Evolutionary conservation across 768 basidiomycete genomes (phyloP), one percentile per base, ranked within the genome.

Genomic region (Leccinellum rugosiceps): DNA sequence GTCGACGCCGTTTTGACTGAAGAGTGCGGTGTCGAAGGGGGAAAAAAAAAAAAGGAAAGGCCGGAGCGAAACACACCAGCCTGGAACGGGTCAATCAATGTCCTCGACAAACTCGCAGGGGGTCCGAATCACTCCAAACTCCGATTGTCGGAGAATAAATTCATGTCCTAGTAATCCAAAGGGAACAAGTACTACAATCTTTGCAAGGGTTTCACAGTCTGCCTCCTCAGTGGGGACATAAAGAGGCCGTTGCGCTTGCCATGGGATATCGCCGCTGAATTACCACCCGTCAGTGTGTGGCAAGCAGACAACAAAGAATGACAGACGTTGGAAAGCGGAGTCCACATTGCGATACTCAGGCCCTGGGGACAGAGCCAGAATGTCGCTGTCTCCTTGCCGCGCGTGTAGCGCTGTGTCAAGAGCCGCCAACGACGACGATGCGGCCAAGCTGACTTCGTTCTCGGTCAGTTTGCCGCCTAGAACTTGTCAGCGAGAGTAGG

Each of bases 1-100:
- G 80, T 78, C 75, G 83, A 83, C 79, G 84, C 83, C 83, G 84
- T 85, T 86, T 85, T 85, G 67, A 34, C 62, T 58, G 32, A 68
- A 38, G 55, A 64, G 64, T 46, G 45, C 53, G 62, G 55, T 74
- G 65, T 68, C 48, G 59, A 63, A 55, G 70, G 74, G 75, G 68
- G 67, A 75, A 19, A 11, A 41, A 6, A 43, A 75, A 41, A 19
- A 19, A 6, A 11, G 67, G 70, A 60, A 69, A 63, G 71, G 69
- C 71, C 67, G 62, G 71, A 64, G 62, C 59, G 45, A 62, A 60
- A 63, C 52, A 67, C 67, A 67, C 67, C 71, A 72, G 72, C 72
- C 69, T 64, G 62, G 41, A 63, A 61, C 56, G 21, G 58, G 61
- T 41, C 63, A 68, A 57, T 64, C 63, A 55, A 63, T 43, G 61